Conservation (phyloP, 352 stramenopile species). For the Globisporangium megalacanthum region DNA sequence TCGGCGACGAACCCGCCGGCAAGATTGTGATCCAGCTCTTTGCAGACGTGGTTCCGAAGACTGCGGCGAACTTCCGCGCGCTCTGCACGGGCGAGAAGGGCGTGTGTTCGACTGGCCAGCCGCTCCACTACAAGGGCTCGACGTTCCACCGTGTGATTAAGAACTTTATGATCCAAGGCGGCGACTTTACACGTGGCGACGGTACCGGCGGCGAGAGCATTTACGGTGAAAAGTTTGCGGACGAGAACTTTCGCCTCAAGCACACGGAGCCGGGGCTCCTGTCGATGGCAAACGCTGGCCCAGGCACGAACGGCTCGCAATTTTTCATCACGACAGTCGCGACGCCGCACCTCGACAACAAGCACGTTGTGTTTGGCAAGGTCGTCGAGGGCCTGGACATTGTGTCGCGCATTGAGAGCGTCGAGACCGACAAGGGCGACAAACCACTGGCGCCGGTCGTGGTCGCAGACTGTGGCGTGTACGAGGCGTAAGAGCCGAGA, state of each 20-base stretch:
- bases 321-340: constrained; percentile 95
- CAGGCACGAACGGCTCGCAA: constrained; percentile 96
- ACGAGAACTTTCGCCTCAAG: constrained; percentile 98
- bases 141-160: constrained; percentile 98
- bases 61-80: constrained; percentile 97
- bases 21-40: constrained; percentile 96
- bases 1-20: constrained; percentile 84
- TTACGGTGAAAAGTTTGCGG: constrained; percentile 92
- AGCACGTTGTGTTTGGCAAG: constrained; percentile 97
- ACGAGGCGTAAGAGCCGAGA: constrained; percentile 27
- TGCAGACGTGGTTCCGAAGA: constrained; percentile 95
- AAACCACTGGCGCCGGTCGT: constrained; percentile 90
- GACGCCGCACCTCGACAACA: constrained; percentile 96
- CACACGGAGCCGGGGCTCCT: constrained; percentile 94
- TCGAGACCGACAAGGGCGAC: constrained; percentile 87
- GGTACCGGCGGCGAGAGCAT: constrained; percentile 94
- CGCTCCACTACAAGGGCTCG: constrained; percentile 97
- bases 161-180: constrained; percentile 93
- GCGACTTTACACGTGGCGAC: constrained; percentile 95
- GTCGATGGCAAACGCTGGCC: constrained; percentile 96
- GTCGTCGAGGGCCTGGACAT: constrained; percentile 90
- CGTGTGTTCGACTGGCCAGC: constrained; percentile 66
- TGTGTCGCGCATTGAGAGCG: constrained; percentile 90
- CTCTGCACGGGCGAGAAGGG: constrained; percentile 98
- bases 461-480: constrained; percentile 96